These are phyloP conservation scores for Kazachstania sp. DNA, from an alignment of 1,139 yeast genomes.

Conservation along the genomic window DNA sequence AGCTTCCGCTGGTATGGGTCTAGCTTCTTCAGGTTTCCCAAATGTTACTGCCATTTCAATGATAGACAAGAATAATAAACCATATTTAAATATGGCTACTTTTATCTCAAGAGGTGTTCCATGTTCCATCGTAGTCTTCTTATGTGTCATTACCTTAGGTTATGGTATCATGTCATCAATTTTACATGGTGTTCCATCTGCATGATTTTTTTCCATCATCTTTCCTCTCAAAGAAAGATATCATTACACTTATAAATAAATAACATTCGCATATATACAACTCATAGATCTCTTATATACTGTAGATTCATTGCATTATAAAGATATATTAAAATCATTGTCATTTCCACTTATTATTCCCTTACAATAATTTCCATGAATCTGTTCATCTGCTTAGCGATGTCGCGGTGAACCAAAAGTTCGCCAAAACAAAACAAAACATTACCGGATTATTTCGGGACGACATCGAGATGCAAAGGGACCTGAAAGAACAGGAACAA, in stretches of 20 bases:
- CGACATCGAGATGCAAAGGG: no score
- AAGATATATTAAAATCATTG: neutral
- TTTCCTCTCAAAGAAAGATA: neutral
- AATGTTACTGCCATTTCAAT: conserved; percentile 69
- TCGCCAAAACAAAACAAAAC: no score
- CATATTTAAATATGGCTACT: conserved; percentile 55
- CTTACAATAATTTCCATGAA: no score
- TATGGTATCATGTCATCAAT: conserved; percentile 51
- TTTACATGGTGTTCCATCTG: conserved; percentile 9
- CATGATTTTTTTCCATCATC: neutral
- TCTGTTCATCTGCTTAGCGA: no score
- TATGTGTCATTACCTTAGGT: conserved; percentile 53
- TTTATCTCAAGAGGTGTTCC: conserved; percentile 70
- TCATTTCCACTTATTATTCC: no score
- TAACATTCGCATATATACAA: neutral
- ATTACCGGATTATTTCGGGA: no score
- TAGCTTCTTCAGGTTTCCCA: conserved; percentile 72
- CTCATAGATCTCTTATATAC: neutral
- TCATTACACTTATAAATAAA: neutral
- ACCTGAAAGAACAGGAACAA: no score
- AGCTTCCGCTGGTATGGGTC: conserved; percentile 71
- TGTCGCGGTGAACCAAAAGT: no score
- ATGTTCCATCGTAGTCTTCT: conserved; percentile 48
- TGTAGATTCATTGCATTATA: neutral
- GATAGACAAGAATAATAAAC: conserved; percentile 62